Conservation (phyloP, 1,284 basidiomycete genomes). For the Sanghuangporus weigelae region DNA sequence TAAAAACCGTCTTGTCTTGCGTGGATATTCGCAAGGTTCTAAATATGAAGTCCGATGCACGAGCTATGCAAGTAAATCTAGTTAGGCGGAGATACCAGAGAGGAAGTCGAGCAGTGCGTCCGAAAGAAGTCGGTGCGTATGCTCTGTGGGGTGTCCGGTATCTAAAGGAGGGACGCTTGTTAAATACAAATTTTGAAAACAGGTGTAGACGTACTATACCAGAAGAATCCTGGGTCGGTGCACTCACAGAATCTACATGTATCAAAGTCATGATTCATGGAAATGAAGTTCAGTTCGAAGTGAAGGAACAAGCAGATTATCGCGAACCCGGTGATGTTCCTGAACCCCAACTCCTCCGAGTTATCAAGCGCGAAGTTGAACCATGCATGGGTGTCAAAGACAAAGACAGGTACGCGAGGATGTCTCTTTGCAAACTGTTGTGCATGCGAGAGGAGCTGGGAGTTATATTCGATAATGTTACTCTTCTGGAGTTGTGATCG, state of each 20-base stretch:
- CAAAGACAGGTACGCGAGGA: conserved; percentile 32
- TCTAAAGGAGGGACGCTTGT: conserved; percentile 27
- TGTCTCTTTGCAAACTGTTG: conserved; percentile 33
- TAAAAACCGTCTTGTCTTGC: neutral
- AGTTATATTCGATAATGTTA: conserved; percentile 40
- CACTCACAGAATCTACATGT: conserved; percentile 46
- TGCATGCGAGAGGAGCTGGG: conserved; percentile 33
- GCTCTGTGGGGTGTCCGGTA: conserved; percentile 45
- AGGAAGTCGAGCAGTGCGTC: conserved; percentile 37
- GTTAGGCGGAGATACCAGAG: neutral
- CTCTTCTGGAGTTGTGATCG: conserved; percentile 31
- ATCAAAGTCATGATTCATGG: neutral
- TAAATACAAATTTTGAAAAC: neutral
- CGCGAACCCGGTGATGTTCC: conserved; percentile 42
- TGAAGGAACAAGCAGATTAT: neutral
- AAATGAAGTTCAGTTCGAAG: neutral
- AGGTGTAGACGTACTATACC: conserved; percentile 40
- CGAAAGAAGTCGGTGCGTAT: conserved; percentile 42
- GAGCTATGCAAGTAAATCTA: neutral
- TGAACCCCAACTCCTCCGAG: conserved; percentile 39
- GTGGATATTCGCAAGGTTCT: too few species aligned
- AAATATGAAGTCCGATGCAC: too few species aligned
- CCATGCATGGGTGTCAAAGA: conserved; percentile 47
- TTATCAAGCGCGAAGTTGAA: conserved; percentile 43
- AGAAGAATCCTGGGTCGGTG: conserved; percentile 42